Base-by-base conservation (phyloP, 345 rosid species). In the Pugionium cornutum region DNA sequence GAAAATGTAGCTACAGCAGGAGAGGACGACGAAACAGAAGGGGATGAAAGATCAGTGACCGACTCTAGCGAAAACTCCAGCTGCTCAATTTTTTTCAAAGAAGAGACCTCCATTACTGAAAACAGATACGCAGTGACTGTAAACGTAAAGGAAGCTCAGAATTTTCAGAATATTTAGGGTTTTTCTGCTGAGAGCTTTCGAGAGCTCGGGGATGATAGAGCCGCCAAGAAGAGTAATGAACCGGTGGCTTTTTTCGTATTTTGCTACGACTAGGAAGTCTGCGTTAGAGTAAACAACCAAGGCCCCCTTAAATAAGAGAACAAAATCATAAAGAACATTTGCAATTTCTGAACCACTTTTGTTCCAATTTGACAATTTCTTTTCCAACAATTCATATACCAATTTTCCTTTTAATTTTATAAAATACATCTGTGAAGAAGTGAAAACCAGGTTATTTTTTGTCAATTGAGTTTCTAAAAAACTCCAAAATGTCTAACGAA, bases 1-100 rank as follows among this genome's bases (percentile, higher is more conserved):
- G 78, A 58, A 70, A 91, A 91, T 62, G 83, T 79, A 53, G 96
- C 92, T 54, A 75, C 30, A 56, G 72, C 80, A 5, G 86, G 82
- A 50, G 75, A 70, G 18, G 82, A 70, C 4, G 79, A 76, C 34
- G 88, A 55, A 49, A 31, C 61, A 7, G 80, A 67, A 47, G 89
- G 61, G 30, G 88, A 59, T 35, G 89, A 68, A 10, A 88, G 89
- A 60, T 83, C 86, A 33, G 86, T 58, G 34, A 83, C 64, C 4
- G 97, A 81, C 1, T 75, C 83, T 64, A 91, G 75, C 61, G 78
- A 53, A 71, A 84, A 82, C 79, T 84, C 85, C 18, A 69, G 60
- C 64, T 75, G 78, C 49, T 74, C 63, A 2, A 40, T 69, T 8
- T 77, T 76, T 35, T 73, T 80, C 53, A 52, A 43, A 9, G 65